Evolutionary conservation across 805 yeast genomes (phyloP).

Genomic region (Ogataea parapolymorpha): DNA sequence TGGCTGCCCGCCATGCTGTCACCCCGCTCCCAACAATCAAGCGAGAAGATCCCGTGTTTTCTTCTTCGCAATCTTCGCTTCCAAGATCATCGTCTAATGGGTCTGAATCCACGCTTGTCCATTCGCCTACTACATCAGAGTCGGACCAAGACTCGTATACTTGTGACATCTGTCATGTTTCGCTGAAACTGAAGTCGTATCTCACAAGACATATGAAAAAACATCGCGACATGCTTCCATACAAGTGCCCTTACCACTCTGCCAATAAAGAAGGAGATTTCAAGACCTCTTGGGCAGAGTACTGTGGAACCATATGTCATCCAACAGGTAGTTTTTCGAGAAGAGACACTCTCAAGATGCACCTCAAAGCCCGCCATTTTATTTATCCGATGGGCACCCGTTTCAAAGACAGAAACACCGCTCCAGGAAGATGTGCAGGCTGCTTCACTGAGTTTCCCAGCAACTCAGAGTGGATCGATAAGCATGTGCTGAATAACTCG

Average conservation of each 20-base stretch:
- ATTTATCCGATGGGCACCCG: constrained; percentile 54
- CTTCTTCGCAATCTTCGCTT: neutral
- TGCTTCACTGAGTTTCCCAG: constrained; percentile 48
- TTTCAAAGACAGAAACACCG: constrained; percentile 40
- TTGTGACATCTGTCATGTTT: constrained; percentile 48
- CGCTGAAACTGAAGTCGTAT: constrained; percentile 51
- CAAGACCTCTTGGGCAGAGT: constrained; percentile 1
- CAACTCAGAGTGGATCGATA: constrained; percentile 50
- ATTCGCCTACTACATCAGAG: neutral
- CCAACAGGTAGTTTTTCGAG: constrained; percentile 58
- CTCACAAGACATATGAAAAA: constrained; percentile 54
- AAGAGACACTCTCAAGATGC: constrained; percentile 58
- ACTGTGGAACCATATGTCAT: constrained; percentile 42
- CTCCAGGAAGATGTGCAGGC: constrained; percentile 52
- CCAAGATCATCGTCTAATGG: neutral
- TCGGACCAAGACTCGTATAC: constrained; percentile 27
- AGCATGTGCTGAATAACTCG: constrained; percentile 48
- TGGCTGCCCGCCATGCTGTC: neutral
- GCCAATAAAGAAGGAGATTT: constrained; percentile 3
- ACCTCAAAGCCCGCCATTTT: constrained; percentile 54
- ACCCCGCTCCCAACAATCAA: neutral
- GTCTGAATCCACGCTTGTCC: neutral
- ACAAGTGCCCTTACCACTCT: constrained; percentile 49
- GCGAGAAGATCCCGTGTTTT: neutral
- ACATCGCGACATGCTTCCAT: constrained; percentile 49